These are phyloP conservation scores for Stropharia rugosoannulata DNA, from an alignment of 768 basidiomycete genomes.

Conservation along the genomic window DNA sequence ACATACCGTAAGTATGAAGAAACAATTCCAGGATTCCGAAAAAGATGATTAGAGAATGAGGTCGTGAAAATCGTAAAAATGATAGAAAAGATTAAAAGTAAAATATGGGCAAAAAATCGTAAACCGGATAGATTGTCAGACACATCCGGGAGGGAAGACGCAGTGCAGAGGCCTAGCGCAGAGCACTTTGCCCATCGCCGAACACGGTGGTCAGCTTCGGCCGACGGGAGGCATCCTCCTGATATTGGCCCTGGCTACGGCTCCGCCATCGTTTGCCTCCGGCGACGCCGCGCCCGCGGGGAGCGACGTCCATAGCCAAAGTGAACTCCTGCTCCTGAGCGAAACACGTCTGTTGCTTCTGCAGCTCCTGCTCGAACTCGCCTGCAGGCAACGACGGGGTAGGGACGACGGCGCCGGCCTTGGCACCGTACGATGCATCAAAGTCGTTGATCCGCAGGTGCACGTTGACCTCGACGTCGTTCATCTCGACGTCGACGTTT, in stretches of 20 bases:
- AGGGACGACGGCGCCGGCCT: constrained; percentile 11
- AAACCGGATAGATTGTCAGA: not conserved
- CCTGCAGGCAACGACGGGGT: not conserved
- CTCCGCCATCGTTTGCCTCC: not conserved
- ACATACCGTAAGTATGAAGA: not conserved
- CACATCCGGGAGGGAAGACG: not conserved
- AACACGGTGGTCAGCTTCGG: not conserved
- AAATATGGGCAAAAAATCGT: not conserved
- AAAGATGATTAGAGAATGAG: not conserved
- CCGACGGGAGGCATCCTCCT: not conserved
- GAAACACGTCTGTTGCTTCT: constrained; percentile 9
- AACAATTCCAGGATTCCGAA: not conserved
- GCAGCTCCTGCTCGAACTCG: constrained; percentile 15
- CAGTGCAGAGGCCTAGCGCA: not conserved
- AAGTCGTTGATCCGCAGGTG: constrained; percentile 8
- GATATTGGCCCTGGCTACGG: not conserved
- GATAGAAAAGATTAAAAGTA: not conserved
- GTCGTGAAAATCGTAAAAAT: not conserved
- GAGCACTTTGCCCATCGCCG: not conserved
- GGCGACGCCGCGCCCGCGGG: not conserved
- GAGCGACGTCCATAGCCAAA: constrained; percentile 41
- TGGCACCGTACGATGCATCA: not conserved
- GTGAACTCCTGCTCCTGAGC: constrained; percentile 38
- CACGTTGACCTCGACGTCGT: constrained; percentile 10
- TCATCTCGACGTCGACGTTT: constrained; percentile 12